phyloP scores from a whole-genome alignment of 768 basidiomycete genomes.

The Tricholoma hemisulphureum region DNA sequence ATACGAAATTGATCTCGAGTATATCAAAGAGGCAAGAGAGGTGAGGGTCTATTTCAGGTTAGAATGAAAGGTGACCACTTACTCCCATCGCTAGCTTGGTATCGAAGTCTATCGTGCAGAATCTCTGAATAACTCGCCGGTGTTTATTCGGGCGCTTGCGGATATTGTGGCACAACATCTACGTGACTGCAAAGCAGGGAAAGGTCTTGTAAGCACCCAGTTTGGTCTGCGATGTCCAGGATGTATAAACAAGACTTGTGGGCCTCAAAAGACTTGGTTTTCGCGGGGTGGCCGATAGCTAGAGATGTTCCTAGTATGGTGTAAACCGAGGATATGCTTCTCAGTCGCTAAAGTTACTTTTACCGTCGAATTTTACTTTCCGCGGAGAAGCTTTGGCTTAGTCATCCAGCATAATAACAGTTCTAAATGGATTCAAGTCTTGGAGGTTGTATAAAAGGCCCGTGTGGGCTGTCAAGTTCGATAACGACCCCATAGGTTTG shows the following conservation, averaged over 20 bases:
- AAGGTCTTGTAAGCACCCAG: conserved; percentile 72
- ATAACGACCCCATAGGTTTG: not conserved
- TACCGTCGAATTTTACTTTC: not conserved
- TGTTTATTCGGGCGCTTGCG: conserved; percentile 92
- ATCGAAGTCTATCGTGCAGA: conserved; percentile 87
- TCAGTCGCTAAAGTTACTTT: conserved; percentile 10
- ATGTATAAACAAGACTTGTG: conserved; percentile 87
- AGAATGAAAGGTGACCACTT: conserved; percentile 6
- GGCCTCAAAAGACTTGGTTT: conserved; percentile 87
- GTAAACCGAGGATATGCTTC: conserved; percentile 3
- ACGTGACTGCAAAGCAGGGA: conserved; percentile 54
- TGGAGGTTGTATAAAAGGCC: not conserved
- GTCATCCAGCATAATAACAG: too few relatives aligned
- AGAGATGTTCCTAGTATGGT: not conserved
- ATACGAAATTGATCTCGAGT: conserved; percentile 94
- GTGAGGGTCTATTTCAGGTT: conserved; percentile 42
- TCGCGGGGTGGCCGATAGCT: conserved; percentile 62
- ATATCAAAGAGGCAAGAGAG: conserved; percentile 86
- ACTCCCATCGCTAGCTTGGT: conserved; percentile 60
- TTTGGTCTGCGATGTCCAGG: conserved; percentile 89
- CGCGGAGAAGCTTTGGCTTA: not conserved
- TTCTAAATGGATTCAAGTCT: too few relatives aligned
- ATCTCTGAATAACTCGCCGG: conserved; percentile 92
- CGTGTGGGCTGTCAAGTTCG: not conserved
- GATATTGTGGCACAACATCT: conserved; percentile 87